Evolutionary conservation across 306 rosid genomes (phyloP), one percentile per base, ranked within the genome.

Genomic region (Vicia faba): DNA sequence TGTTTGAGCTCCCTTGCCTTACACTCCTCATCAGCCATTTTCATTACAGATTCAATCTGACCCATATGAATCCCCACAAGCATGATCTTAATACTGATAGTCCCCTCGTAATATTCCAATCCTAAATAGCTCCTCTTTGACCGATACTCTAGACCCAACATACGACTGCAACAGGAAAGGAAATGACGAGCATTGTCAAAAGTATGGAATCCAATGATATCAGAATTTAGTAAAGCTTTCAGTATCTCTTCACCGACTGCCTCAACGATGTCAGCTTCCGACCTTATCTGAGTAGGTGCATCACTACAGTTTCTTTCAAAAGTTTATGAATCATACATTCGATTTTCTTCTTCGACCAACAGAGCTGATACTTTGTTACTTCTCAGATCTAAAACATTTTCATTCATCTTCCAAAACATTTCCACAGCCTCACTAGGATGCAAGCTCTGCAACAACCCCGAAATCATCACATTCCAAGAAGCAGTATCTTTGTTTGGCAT

Each of bases 171-270:
- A 72, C 96, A 89, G 26, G 96, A 84, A 63, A 89, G 96, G 68
- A 89, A 89, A 83, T 86, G 92, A 11, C 96, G 96, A 56, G 96
- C 96, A 71, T 89, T 86, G 74, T 89, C 96, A 15, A 86, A 89
- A 40, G 96, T 89, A 80, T 89, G 96, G 69, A 89, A 89, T 26
- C 92, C 96, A 53, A 89, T 89, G 71, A 89, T 86, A 75, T 89
- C 92, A 36, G 88, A 80, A 82, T 89, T 89, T 13, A 89, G 92
- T 64, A 86, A 71, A 48, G 96, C 89, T 82, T 84, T 86, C 57
- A 89, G 87, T 80, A 89, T 86, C 81, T 89, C 92, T 73, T 86
- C 96, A 72, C 92, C 81, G 33, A 89, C 87, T n/a, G n/a, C n/a
- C n/a, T n/a, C n/a, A n/a, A n/a, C n/a, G n/a, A n/a, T n/a, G n/a